Percentiles rank a stretch among this genome's conserved stretches.
phyloP scores from a whole-genome alignment of 2,329 filamentous ascomycete genomes.

The Penicillium sclerotiorum region DNA sequence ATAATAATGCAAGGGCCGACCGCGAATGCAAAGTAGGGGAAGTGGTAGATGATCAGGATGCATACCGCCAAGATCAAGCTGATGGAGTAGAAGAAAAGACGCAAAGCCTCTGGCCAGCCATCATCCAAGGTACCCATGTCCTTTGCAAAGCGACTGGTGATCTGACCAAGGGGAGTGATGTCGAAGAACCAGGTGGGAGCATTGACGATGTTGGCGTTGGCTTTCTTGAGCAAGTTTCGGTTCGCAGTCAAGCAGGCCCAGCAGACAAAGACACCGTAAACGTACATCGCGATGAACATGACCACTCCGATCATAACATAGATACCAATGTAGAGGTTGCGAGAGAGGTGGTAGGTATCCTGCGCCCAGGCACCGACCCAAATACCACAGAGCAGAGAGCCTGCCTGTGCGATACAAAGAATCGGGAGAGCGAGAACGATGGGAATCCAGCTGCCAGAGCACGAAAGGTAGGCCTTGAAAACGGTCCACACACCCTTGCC shows the following conservation, averaged over 20 bases:
- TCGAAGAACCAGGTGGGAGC: constrained; percentile 78
- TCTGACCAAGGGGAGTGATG: constrained; percentile 73
- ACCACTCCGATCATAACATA: neutral
- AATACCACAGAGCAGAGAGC: neutral
- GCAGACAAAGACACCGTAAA: neutral
- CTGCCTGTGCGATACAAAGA: neutral
- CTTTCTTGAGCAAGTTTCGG: neutral
- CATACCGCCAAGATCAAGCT: constrained; percentile 28
- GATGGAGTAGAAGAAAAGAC: constrained; percentile 64
- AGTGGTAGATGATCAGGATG: neutral
- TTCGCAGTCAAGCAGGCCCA: neutral
- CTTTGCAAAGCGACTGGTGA: constrained; percentile 75
- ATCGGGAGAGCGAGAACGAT: neutral
- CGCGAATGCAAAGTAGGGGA: neutral
- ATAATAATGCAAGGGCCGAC: constrained; percentile 54
- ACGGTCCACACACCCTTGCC: neutral
- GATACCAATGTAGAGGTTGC: neutral
- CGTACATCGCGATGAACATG: neutral
- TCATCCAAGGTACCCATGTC: constrained; percentile 76
- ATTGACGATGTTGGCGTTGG: constrained; percentile 55
- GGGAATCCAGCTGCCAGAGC: neutral
- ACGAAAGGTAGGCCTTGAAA: neutral
- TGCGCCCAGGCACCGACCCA: constrained; percentile 1
- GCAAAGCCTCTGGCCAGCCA: constrained; percentile 64
- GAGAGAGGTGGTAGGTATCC: neutral